Evolutionary conservation across 768 basidiomycete genomes (phyloP).

Genomic region (Russula ochroleuca): DNA sequence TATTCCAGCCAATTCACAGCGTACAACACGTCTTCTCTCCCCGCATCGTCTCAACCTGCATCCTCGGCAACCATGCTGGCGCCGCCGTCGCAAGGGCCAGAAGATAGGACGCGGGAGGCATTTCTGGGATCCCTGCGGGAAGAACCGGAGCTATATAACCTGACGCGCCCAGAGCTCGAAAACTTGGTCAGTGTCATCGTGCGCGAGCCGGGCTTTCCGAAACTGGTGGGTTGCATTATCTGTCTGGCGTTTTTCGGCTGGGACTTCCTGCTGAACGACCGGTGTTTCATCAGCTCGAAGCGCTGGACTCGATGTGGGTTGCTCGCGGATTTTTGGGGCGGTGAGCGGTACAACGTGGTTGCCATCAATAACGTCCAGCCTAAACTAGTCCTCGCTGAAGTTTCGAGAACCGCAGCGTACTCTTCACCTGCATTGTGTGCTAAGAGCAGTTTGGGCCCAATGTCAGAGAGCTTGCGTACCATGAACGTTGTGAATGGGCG

Average conservation of each 20-base stretch:
- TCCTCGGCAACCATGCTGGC: slow-evolving; percentile 7
- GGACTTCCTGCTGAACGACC: background rate
- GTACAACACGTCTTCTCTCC: slow-evolving; percentile 12
- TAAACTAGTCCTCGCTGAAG: too few relatives aligned
- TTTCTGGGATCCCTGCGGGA: slow-evolving; percentile 44
- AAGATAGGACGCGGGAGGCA: slow-evolving; percentile 21
- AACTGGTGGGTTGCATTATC: slow-evolving; percentile 49
- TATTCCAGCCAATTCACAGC: slow-evolving; percentile 1
- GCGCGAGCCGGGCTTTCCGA: slow-evolving; percentile 70
- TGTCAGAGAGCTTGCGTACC: too few relatives aligned
- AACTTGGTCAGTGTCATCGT: slow-evolving; percentile 55
- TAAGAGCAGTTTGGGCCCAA: too few relatives aligned
- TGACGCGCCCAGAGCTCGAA: slow-evolving; percentile 52
- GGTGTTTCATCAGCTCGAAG: slow-evolving; percentile 40
- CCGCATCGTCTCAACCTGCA: slow-evolving; percentile 18
- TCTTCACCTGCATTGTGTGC: too few relatives aligned
- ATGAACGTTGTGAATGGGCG: too few relatives aligned
- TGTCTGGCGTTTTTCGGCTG: background rate
- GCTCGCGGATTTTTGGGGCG: slow-evolving; percentile 28
- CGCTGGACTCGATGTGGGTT: slow-evolving; percentile 49
- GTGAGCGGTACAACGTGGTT: background rate
- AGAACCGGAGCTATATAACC: slow-evolving; percentile 47
- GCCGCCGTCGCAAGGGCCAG: slow-evolving; percentile 7
- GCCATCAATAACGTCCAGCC: background rate
- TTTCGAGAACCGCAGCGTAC: background rate